Evolutionary conservation across 2,329 filamentous ascomycete genomes (phyloP).

Genomic region (Eurotiales sp.): DNA sequence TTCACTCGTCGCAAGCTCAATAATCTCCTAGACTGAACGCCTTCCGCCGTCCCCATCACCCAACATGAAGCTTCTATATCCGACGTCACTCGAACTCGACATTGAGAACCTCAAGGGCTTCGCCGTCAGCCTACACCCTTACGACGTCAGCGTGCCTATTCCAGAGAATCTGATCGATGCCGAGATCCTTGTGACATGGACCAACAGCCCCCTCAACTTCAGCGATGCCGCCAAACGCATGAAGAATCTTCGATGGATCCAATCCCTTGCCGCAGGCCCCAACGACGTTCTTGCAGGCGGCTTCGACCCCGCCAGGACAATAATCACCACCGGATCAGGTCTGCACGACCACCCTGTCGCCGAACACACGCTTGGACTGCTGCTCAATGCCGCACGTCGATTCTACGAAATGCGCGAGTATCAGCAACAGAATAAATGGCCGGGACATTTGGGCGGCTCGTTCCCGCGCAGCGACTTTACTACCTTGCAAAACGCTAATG

Average conservation of each 20-base stretch:
- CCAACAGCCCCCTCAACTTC: slow-evolving; percentile 57
- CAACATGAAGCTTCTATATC: slow-evolving; percentile 61
- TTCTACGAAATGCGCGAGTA: slow-evolving; percentile 58
- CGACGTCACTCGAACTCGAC: slow-evolving; percentile 59
- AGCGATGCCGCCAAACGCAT: slow-evolving; percentile 54
- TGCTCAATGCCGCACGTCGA: slow-evolving; percentile 42
- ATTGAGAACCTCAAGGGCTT: slow-evolving; percentile 55
- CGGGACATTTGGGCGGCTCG: slow-evolving; percentile 58
- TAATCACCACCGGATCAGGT: slow-evolving; percentile 60
- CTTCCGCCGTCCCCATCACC: no score
- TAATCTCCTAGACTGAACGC: no score
- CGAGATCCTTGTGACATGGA: slow-evolving; percentile 60
- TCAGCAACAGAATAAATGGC: slow-evolving; percentile 57
- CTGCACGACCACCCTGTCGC: slow-evolving; percentile 63
- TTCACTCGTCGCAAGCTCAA: neutral
- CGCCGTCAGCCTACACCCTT: slow-evolving; percentile 54
- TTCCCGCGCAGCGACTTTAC: slow-evolving; percentile 56
- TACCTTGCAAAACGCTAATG: slow-evolving; percentile 55
- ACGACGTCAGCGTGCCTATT: slow-evolving; percentile 56
- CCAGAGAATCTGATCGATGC: slow-evolving; percentile 58
- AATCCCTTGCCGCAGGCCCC: slow-evolving; percentile 62
- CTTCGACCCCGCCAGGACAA: slow-evolving; percentile 51
- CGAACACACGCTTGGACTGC: slow-evolving; percentile 59
- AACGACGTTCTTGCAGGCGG: slow-evolving; percentile 62
- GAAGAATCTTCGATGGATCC: slow-evolving; percentile 61